Conservation (phyloP, 345 rosid species). For the Rhizophora apiculata region DNA sequence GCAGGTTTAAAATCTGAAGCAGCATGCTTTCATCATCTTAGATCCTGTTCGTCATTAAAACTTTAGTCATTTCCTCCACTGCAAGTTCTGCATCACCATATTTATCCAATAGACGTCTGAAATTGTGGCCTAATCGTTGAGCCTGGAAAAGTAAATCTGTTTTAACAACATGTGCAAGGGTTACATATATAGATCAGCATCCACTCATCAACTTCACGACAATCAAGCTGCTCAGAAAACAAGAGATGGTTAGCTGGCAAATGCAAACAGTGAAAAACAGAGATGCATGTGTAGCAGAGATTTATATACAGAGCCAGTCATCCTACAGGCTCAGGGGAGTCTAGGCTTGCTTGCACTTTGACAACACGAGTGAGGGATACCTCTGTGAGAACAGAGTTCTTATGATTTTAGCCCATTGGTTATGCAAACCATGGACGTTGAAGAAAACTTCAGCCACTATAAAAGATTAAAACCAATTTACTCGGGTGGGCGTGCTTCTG, state of each 20-base stretch:
- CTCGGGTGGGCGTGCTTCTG: slow-evolving; percentile 31
- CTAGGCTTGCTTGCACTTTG: slow-evolving; percentile 65
- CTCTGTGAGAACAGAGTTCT: slow-evolving; percentile 30
- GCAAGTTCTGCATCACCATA: slow-evolving; percentile 45
- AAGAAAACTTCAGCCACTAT: slow-evolving; percentile 36
- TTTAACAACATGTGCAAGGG: background rate
- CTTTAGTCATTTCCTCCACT: slow-evolving; percentile 41
- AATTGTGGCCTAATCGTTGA: slow-evolving; percentile 45
- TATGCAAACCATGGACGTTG: slow-evolving; percentile 54
- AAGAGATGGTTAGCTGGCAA: background rate
- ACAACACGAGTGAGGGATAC: slow-evolving; percentile 78
- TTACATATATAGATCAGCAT: too few species aligned
- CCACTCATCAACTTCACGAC: background rate
- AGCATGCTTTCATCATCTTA: too few species aligned
- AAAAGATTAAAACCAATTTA: slow-evolving; percentile 76
- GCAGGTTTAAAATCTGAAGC: too few species aligned
- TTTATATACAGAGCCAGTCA: background rate
- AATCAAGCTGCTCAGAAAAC: background rate
- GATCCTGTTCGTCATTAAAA: slow-evolving; percentile 48
- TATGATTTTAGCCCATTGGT: slow-evolving; percentile 54
- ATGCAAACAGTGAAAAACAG: background rate
- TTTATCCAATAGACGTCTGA: slow-evolving; percentile 33
- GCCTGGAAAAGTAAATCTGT: slow-evolving; percentile 32
- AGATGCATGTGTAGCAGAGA: background rate
- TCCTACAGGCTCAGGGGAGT: slow-evolving; percentile 74